Percentiles rank a stretch among this genome's conserved stretches.
Evolutionary conservation across 2,329 filamentous ascomycete genomes (phyloP).

Genomic region (Pseudogymnoascus pannorum): DNA sequence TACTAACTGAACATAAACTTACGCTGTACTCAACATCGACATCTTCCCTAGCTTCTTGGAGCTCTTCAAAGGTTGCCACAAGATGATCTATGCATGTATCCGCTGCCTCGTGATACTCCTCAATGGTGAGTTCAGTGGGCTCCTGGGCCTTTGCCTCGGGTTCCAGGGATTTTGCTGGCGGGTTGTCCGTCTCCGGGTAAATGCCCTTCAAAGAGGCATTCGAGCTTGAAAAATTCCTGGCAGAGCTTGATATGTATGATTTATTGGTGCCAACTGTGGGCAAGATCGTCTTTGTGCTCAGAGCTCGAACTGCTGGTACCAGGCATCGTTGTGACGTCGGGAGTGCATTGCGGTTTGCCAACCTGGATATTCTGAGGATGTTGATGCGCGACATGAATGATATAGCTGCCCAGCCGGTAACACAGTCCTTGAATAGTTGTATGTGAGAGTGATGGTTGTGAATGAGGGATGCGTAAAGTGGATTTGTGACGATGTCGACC

Average conservation of each 20-base stretch:
- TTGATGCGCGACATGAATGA: not conserved
- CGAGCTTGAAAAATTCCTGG: not conserved
- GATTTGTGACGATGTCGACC: not conserved
- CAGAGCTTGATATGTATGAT: not conserved
- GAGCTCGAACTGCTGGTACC: constrained; percentile 1
- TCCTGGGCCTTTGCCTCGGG: constrained; percentile 36
- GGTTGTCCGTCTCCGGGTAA: constrained; percentile 52
- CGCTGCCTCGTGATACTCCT: constrained; percentile 69
- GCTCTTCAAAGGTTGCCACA: constrained; percentile 56
- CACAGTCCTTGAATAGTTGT: not conserved
- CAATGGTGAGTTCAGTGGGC: constrained; percentile 58
- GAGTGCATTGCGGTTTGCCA: constrained; percentile 1
- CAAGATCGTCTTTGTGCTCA: not conserved
- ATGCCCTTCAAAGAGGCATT: constrained; percentile 39
- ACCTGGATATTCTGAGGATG: constrained; percentile 7
- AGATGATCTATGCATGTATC: constrained; percentile 64
- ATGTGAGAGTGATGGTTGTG: not conserved
- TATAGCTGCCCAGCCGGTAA: not conserved
- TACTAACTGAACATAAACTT: constrained; percentile 31
- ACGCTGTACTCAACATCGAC: constrained; percentile 88
- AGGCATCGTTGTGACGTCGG: constrained; percentile 1
- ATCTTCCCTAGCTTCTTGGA: constrained; percentile 66
- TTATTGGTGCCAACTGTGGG: not conserved
- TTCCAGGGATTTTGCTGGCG: constrained; percentile 38
- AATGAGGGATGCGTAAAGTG: not conserved